Percentiles rank a stretch among this genome's conserved stretches.
These are phyloP conservation scores for Boletus subluridellus DNA, from an alignment of 1,284 basidiomycete species.

Conservation along the genomic window DNA sequence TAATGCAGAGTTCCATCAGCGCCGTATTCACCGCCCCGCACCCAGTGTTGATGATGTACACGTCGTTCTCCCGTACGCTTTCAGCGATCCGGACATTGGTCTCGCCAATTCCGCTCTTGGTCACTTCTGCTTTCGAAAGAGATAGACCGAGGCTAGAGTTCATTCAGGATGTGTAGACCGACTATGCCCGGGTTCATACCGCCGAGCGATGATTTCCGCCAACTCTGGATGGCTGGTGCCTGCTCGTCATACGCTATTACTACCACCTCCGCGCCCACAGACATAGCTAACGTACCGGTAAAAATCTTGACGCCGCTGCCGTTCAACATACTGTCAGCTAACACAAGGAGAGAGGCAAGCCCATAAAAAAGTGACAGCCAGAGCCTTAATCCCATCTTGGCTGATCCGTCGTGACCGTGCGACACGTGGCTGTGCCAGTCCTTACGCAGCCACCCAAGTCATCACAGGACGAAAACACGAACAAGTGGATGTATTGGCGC, in stretches of 20 bases:
- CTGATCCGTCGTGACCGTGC: slow-evolving; percentile 19
- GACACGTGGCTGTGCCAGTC: slow-evolving; percentile 21
- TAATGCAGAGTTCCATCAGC: slow-evolving; percentile 96
- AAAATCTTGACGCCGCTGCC: slow-evolving; percentile 89
- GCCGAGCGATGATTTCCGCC: slow-evolving; percentile 89
- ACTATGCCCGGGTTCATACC: slow-evolving; percentile 48
- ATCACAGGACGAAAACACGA: background rate
- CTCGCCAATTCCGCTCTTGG: slow-evolving; percentile 89
- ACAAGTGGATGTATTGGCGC: slow-evolving; percentile 5
- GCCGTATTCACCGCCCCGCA: slow-evolving; percentile 85
- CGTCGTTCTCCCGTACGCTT: slow-evolving; percentile 96
- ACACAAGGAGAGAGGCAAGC: slow-evolving; percentile 8
- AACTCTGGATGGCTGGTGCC: slow-evolving; percentile 96
- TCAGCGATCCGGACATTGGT: slow-evolving; percentile 90
- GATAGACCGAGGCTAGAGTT: slow-evolving; percentile 73
- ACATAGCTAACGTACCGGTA: slow-evolving; percentile 58
- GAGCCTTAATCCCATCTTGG: background rate
- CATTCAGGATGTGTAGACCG: slow-evolving; percentile 20
- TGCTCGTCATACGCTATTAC: slow-evolving; percentile 31
- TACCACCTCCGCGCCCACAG: background rate
- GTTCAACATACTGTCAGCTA: slow-evolving; percentile 55
- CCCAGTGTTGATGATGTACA: slow-evolving; percentile 98
- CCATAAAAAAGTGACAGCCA: slow-evolving; percentile 21
- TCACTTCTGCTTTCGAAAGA: slow-evolving; percentile 80
- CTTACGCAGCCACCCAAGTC: background rate